A percentile compares a stretch with the other conserved stretches of the same genome.
Evolutionary conservation across 768 basidiomycete genomes (phyloP).

Genomic region (Sporobolomyces roseus): DNA sequence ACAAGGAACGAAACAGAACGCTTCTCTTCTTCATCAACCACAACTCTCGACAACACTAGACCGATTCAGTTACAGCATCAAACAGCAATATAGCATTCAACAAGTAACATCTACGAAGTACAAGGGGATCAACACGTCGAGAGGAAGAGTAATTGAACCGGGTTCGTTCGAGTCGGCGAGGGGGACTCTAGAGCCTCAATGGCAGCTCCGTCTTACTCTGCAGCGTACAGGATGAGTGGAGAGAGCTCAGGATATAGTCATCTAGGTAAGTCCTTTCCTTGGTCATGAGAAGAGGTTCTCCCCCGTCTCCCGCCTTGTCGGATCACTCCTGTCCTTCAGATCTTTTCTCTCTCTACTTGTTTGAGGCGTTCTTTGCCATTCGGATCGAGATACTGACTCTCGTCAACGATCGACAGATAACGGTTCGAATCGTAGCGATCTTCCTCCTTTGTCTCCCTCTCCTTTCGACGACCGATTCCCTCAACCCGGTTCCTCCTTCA

Average conservation of each 20-base stretch:
- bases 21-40: not conserved
- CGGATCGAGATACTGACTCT: no score
- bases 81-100: no score
- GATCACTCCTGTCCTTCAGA: not conserved
- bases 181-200: not conserved
- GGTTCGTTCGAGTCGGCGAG: no score
- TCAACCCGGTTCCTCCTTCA: not conserved
- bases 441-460: not conserved
- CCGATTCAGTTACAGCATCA: no score
- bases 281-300: no score
- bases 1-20: not conserved
- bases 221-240: not conserved
- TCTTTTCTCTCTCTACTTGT: no score
- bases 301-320: not conserved
- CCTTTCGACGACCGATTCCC: conserved; percentile 3
- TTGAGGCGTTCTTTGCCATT: no score
- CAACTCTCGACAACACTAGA: no score
- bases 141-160: not conserved
- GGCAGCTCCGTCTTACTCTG: not conserved
- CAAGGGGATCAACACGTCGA: not conserved
- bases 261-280: no score
- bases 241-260: not conserved
- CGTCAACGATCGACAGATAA: not conserved
- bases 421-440: not conserved
- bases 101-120: no score